Percentiles rank a stretch among this genome's conserved stretches.
phyloP scores from a whole-genome alignment of 768 basidiomycete genomes.

The Tulasnella calospora region DNA sequence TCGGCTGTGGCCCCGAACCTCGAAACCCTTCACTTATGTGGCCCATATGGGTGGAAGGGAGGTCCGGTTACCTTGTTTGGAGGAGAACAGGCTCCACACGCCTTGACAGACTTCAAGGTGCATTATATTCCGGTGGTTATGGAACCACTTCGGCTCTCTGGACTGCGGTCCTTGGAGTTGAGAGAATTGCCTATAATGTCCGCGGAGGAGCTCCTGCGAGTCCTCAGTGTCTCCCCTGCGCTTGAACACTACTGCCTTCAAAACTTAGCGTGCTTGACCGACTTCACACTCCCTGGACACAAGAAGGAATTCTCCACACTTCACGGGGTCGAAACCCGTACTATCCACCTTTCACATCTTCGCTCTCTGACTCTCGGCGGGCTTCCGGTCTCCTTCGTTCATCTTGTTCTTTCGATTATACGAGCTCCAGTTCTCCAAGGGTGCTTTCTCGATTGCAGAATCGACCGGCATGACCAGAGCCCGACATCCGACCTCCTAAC shows the following conservation, averaged over 20 bases:
- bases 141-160: not conserved
- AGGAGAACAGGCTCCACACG: not conserved
- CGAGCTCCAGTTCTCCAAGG: not conserved
- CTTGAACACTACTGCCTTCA: not conserved
- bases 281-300: not conserved
- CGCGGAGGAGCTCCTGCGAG: not conserved
- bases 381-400: not conserved
- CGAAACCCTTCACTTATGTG: not conserved
- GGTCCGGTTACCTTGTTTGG: not conserved
- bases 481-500: not conserved
- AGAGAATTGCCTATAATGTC: not conserved
- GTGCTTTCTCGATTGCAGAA: not conserved
- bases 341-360: not conserved
- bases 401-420: not conserved
- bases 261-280: not conserved
- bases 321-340: not conserved
- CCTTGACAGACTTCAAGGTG: not conserved
- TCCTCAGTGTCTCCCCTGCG: not conserved
- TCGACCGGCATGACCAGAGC: not conserved
- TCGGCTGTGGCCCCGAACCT: not conserved
- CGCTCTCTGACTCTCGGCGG: not conserved
- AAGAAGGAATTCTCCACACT: not conserved
- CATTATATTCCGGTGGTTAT: not conserved
- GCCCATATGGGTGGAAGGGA: not conserved
- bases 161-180: not conserved